Evolutionary conservation across 73 alveolate genomes (phyloP), one percentile per base, ranked within the genome.

Genomic region (Urostyla sp.): DNA sequence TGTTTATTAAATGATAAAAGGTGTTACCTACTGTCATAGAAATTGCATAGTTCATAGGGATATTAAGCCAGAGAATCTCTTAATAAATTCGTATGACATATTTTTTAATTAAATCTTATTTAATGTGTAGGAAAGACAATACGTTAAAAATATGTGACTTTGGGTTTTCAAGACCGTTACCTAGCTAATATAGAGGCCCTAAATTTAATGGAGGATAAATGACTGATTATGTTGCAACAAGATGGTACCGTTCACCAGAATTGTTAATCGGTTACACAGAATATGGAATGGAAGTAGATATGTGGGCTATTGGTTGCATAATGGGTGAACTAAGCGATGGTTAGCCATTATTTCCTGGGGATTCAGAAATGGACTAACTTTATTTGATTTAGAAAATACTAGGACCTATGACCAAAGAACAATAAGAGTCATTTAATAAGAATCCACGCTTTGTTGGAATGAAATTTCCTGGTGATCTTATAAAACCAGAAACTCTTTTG

Each of bases 271-370:
- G 98, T 0, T 87, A 83, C 54, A 75, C 94, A 15, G 76, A 69
- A 40, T 94, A 94, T 54, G 98, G 97, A 31, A 86, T 84, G 66
- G 99, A 80, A 51, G 96, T 93, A 0, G 99, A 94, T 63, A 58
- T 85, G 82, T 94, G 99, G 99, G 98, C 99, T 23, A 89, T 93
- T 32, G 98, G 98, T 8, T 93, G 98, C 52, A 81, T 93, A 20
- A 91, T 93, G 97, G 98, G 98, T 24, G 98, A 93, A 54, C 77
- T 93, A 36, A 73, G 90, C 44, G 98, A 93, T 76, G 98, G 98
- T 15, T 60, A 87, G 48, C 97, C 98, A 52, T 50, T 93, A 34
- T 93, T 93, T 56, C 97, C 97, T 0, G 98, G 98, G 18, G 94
- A 93, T 45, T 59, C 87, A 51, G 98, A 93, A 40, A 91, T 93